Percentiles rank a stretch among this genome's conserved stretches.
phyloP scores from a whole-genome alignment of 495 filamentous ascomycete genomes.

The Hypoxylon cercidicola region DNA sequence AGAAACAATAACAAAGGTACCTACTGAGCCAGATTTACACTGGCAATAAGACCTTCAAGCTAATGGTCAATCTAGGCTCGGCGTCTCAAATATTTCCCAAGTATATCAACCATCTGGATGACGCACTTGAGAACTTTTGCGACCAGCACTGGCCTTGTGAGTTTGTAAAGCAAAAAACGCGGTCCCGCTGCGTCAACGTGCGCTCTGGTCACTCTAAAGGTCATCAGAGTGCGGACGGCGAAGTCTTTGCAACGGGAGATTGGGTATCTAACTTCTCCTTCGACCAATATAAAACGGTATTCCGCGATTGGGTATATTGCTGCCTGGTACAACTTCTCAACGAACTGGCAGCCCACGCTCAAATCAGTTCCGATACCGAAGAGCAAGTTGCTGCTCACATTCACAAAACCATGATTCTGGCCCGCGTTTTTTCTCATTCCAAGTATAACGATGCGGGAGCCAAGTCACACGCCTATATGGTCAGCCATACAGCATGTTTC shows the following conservation, averaged over 20 bases:
- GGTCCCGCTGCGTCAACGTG: constrained; percentile 51
- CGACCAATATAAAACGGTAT: too few species aligned
- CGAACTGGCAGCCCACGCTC: too few species aligned
- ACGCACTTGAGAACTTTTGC: constrained; percentile 57
- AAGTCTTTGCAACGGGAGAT: constrained; percentile 47
- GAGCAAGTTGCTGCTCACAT: too few species aligned
- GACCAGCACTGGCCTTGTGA: constrained; percentile 55
- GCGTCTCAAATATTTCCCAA: constrained; percentile 12
- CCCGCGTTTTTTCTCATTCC: too few species aligned
- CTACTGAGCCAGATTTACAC: background rate
- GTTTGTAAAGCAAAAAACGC: constrained; percentile 47
- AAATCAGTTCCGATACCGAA: too few species aligned
- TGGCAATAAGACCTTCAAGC: background rate
- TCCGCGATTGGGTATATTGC: too few species aligned
- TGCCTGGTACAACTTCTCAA: too few species aligned
- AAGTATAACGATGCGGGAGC: too few species aligned
- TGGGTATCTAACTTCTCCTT: background rate
- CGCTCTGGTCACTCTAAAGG: constrained; percentile 55
- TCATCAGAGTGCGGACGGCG: constrained; percentile 56
- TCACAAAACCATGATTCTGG: too few species aligned
- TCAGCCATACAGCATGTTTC: too few species aligned
- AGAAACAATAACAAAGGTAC: constrained; percentile 43
- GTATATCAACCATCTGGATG: constrained; percentile 30
- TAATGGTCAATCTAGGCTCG: background rate
- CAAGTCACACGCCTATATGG: too few species aligned